phyloP scores from a whole-genome alignment of 2,329 filamentous ascomycete species.

The Trichoderma endophyticum region DNA sequence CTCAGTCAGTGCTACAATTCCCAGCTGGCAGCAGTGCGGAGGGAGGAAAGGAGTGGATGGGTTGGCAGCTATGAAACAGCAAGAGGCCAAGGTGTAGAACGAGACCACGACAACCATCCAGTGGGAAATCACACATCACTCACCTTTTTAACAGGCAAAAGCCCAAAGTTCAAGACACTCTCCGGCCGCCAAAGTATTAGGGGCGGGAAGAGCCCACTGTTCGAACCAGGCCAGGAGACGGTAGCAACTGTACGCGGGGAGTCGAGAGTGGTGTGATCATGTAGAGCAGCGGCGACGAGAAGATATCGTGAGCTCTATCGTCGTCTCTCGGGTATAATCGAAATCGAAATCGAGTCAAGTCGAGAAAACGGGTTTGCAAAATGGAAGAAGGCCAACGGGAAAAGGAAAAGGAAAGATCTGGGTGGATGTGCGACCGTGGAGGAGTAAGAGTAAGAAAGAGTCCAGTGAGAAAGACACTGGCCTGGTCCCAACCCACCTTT shows the following conservation, averaged over 20 bases:
- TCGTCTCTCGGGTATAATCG: neutral
- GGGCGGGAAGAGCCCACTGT: conserved; percentile 6
- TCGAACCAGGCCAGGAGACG: neutral
- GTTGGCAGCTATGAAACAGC: neutral
- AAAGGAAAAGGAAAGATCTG: conserved; percentile 8
- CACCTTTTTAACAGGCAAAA: neutral
- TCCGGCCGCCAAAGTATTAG: conserved; percentile 8
- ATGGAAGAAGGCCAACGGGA: neutral
- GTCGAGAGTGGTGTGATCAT: neutral
- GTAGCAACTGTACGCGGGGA: neutral
- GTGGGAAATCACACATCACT: neutral
- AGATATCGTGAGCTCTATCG: neutral
- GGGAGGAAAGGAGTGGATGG: neutral
- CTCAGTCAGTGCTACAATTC: neutral
- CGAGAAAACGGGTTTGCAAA: neutral
- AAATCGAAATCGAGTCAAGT: neutral
- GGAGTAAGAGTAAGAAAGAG: conserved; percentile 3
- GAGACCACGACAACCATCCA: neutral
- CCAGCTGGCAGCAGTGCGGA: neutral
- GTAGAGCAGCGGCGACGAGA: neutral
- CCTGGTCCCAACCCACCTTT: neutral
- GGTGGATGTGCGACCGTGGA: conserved; percentile 17
- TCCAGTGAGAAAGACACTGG: neutral
- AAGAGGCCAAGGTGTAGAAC: neutral
- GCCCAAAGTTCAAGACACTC: conserved; percentile 12